Evolutionary conservation across 1,139 yeast species (phyloP).

Genomic region (Candida tropicalis): DNA sequence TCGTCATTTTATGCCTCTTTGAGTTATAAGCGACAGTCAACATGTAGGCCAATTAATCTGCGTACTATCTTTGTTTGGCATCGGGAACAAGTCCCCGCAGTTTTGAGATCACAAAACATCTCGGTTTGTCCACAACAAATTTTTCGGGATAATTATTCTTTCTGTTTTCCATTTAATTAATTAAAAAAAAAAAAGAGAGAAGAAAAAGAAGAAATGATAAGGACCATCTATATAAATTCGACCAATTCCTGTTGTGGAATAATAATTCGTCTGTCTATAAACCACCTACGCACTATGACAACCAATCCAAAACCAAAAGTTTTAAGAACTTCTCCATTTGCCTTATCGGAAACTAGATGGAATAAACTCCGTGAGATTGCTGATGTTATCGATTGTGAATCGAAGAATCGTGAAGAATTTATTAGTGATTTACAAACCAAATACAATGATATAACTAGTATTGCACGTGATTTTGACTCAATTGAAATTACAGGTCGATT

Average conservation of each 20-base stretch:
- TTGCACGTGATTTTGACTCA: slow-evolving; percentile 54
- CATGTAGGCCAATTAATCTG: too few species aligned
- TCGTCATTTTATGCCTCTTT: too few species aligned
- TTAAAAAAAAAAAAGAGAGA: background rate
- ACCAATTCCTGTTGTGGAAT: background rate
- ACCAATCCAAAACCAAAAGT: slow-evolving; percentile 46
- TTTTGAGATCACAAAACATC: too few species aligned
- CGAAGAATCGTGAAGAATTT: slow-evolving; percentile 50
- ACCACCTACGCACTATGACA: background rate
- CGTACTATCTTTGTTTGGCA: too few species aligned
- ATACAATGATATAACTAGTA: slow-evolving; percentile 46
- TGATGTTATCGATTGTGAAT: slow-evolving; percentile 48
- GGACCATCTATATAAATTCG: background rate
- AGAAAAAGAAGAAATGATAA: too few species aligned
- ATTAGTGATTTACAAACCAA: slow-evolving; percentile 49
- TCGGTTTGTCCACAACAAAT: too few species aligned
- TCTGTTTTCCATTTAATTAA: background rate
- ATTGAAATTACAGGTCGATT: slow-evolving; percentile 63
- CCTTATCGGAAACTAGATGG: slow-evolving; percentile 61
- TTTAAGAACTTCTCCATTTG: slow-evolving; percentile 56
- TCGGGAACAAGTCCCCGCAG: too few species aligned
- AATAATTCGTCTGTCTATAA: background rate
- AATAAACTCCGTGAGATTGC: slow-evolving; percentile 46
- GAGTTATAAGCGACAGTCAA: too few species aligned
- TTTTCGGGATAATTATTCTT: too few species aligned